Evolutionary conservation across 116 monocot species (phyloP).

Genomic region (Cymodocea nodosa): DNA sequence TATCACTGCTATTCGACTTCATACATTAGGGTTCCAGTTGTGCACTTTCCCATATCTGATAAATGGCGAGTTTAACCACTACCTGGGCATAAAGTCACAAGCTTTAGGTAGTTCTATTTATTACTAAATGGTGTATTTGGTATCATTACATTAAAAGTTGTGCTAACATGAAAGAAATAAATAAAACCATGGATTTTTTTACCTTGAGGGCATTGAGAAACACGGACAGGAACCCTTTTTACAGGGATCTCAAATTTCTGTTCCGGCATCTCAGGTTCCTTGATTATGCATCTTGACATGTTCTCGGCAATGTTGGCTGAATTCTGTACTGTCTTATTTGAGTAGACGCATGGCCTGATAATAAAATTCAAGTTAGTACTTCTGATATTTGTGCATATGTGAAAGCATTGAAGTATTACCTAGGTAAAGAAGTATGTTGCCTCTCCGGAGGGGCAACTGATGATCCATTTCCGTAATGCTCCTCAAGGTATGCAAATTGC

Average conservation of each 20-base stretch:
- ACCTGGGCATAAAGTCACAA: too few relatives aligned
- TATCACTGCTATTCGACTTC: too few relatives aligned
- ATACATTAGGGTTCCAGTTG: too few relatives aligned
- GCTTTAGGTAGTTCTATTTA: too few relatives aligned
- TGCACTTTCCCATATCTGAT: too few relatives aligned
- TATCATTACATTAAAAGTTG: too few relatives aligned
- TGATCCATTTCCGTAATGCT: conserved; percentile 65
- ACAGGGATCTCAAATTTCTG: conserved; percentile 16
- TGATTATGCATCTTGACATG: conserved; percentile 63
- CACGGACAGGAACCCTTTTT: conserved; percentile 43
- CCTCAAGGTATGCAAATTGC: conserved; percentile 90
- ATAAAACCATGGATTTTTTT: neutral
- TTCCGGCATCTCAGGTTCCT: conserved; percentile 30
- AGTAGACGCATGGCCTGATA: conserved; percentile 49
- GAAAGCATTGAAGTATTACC: conserved; percentile 22
- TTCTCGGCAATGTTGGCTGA: conserved; percentile 32
- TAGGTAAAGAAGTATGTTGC: conserved; percentile 72
- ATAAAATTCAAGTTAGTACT: neutral
- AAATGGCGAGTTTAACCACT: too few relatives aligned
- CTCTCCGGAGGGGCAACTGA: conserved; percentile 56
- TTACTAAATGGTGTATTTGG: too few relatives aligned
- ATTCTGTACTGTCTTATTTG: conserved; percentile 35
- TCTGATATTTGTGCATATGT: neutral
- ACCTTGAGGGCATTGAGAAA: conserved; percentile 49
- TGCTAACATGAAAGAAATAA: too few relatives aligned